Evolutionary conservation across 495 filamentous ascomycete species (phyloP), one percentile per base, ranked within the genome.

Genomic region (Xylaria palmicola): DNA sequence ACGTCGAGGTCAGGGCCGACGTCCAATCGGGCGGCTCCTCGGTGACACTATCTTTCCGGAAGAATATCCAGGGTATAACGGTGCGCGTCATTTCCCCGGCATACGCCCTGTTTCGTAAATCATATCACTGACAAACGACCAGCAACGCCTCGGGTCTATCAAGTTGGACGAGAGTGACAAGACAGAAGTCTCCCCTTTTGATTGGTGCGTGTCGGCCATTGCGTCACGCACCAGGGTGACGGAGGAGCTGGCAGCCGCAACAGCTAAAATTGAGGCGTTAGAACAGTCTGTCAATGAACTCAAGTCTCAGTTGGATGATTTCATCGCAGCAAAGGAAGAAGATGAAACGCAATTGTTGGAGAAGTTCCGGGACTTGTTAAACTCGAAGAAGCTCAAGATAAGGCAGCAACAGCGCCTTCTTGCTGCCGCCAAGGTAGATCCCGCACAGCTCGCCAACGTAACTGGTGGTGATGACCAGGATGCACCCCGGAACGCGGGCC

Each of bases 371-470:
- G 78, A 82, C 19, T 72, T 95, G 1, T 72, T 96, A 0, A 96
- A 96, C 63, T 86, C 87, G 65, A 96, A 96, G 74, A 96, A 96
- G 73, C 77, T 90, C n/a, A 95, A 94, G 73, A 93, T 96, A 22
- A 78, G 91, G 29, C 88, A 93, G 62, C 90, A 94, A 69, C 87
- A 91, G 62, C 81, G 87, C 19, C 65, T 92, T 8, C 71, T 94
- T 5, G 82, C 79, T 15, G 77, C 79, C n/a, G 83, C 85, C 6
- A 85, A 81, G 37, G 71, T 83, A 8, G 84, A 89, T 67, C 72
- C 79, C 0, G 66, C 72, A 1, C 79, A 65, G 48, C 74, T 71
- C 6, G 67, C 63, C 36, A 65, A 68, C 1, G 56, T 63, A 52
- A 29, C 44, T 24, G 53, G 40, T 27, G 44, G 63, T 36, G 62